These are phyloP conservation scores for Nelumbo lutea DNA, from an alignment of 164 flowering plant genomes.

Conservation along the genomic window DNA sequence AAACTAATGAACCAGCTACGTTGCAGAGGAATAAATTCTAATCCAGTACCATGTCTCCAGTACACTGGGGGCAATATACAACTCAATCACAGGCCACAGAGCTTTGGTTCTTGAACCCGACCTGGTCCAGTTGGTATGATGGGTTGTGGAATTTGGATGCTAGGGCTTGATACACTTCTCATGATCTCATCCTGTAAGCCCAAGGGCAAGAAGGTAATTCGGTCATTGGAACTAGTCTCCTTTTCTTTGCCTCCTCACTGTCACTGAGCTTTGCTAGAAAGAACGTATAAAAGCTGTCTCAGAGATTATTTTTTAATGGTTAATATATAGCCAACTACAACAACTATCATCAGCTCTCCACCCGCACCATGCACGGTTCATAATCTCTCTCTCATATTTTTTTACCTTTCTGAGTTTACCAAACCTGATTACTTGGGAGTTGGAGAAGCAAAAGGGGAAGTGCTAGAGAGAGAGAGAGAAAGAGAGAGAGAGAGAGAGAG, in stretches of 20 bases:
- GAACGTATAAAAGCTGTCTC: slow-evolving; percentile 19
- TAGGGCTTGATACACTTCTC: too few species aligned
- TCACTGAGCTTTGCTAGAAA: slow-evolving; percentile 7
- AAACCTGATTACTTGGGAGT: slow-evolving; percentile 20
- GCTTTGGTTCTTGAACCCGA: too few species aligned
- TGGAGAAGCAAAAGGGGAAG: slow-evolving; percentile 20
- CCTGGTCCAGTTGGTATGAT: too few species aligned
- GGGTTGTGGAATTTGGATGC: too few species aligned
- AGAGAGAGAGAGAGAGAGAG: slow-evolving; percentile 12
- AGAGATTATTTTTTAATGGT: slow-evolving; percentile 8
- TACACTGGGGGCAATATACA: too few species aligned
- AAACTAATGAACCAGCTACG: too few species aligned
- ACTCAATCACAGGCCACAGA: too few species aligned
- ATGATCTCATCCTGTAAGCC: too few species aligned
- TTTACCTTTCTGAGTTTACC: background rate
- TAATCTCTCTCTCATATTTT: background rate
- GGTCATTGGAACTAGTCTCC: background rate
- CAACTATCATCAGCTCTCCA: slow-evolving; percentile 2
- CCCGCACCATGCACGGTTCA: background rate
- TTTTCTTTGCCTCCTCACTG: background rate
- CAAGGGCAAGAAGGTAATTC: background rate
- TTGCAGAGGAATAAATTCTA: too few species aligned
- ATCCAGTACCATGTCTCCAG: too few species aligned
- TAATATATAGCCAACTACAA: background rate
- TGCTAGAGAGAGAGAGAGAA: background rate